phyloP scores from a whole-genome alignment of 192 early-diverging fungal species.

The Podila verticillata region DNA sequence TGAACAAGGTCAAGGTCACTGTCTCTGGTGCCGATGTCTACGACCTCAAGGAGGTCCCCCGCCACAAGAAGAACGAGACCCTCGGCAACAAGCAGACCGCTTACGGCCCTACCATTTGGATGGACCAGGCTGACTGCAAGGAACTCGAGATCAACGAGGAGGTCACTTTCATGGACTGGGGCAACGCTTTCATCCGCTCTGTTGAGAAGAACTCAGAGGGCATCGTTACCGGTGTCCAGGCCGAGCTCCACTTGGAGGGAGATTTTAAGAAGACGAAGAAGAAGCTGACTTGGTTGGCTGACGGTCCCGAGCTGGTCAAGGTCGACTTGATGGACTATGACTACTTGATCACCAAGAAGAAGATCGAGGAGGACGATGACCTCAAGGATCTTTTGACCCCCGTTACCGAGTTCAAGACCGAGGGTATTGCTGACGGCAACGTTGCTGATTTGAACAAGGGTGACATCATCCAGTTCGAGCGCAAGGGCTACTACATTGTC shows the following conservation, averaged over 20 bases:
- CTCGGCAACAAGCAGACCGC: slow-evolving; percentile 88
- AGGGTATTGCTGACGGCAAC: slow-evolving; percentile 76
- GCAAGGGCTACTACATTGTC: slow-evolving; percentile 94
- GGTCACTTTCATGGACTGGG: slow-evolving; percentile 99
- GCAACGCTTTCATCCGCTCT: slow-evolving; percentile 89
- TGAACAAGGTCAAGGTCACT: slow-evolving; percentile 74
- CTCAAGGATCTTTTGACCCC: slow-evolving; percentile 86
- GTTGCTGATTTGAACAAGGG: slow-evolving; percentile 66
- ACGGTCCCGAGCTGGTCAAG: slow-evolving; percentile 68
- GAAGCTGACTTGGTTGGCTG: slow-evolving; percentile 96
- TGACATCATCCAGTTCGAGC: slow-evolving; percentile 97
- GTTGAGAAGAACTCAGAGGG: slow-evolving; percentile 70
- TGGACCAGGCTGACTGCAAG: slow-evolving; percentile 91
- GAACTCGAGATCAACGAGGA: slow-evolving; percentile 87
- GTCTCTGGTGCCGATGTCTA: slow-evolving; percentile 67
- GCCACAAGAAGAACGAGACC: slow-evolving; percentile 98
- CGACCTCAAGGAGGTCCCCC: slow-evolving; percentile 73
- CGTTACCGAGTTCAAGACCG: slow-evolving; percentile 80
- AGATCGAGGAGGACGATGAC: slow-evolving; percentile 92
- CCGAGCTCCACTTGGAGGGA: slow-evolving; percentile 88
- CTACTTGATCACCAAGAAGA: slow-evolving; percentile 98
- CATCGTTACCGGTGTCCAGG: slow-evolving; percentile 66
- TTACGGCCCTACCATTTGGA: slow-evolving; percentile 78
- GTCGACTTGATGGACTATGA: slow-evolving; percentile 90
- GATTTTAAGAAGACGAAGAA: slow-evolving; percentile 99